Base-by-base conservation (phyloP, 768 basidiomycete species). In the Strobilomyces confusus region DNA sequence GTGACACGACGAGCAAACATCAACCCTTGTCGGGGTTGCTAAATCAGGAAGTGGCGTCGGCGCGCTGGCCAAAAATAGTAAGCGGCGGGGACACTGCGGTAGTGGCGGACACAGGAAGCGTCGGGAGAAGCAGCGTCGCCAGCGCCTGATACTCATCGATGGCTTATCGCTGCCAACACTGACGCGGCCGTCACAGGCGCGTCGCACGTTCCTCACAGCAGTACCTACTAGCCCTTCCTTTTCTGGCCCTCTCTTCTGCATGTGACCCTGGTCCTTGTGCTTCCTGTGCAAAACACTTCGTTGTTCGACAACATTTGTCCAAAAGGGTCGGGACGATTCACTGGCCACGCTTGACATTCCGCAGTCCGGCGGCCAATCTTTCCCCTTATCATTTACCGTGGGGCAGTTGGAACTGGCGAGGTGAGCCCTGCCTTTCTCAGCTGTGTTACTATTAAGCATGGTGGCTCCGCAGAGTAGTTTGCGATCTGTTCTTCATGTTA, bases 1-100 rank as follows among this genome's bases (percentile, higher is more conserved):
- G 51, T 58, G 52, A 56, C 46, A 56, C 42, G 58, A 43, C 43
- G 55, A 59, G 17, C 5, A 57, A 54, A 45, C 52, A 58, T 55
- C 38, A 44, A 33, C 49, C 32, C 54, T 49, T 58, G 63, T 58
- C 60, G 54, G 54, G 32, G 3, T 13, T 48, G n/a, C 67, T 36
- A 58, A 51, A 67, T 49, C 0, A 20, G 56, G 67, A 53, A 49
- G 60, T 51, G 56, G 57, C 51, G 61, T 67, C 61, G 68, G 64
- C 45, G 0, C 0, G 1, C 48, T 56, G 42, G 15, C 58, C 55
- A 3, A 26, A 55, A 52, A 49, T 58, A 52, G 63, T 49, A 58
- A 25, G 33, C 34, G 61, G 58, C 67, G 68, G 66, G 52, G 15
- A 4, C 15, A 59, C 5, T 22, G 66, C 54, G 61, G 33, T 58